Conservation (phyloP, 768 basidiomycete species). For the Fistulinella prunicolor region DNA sequence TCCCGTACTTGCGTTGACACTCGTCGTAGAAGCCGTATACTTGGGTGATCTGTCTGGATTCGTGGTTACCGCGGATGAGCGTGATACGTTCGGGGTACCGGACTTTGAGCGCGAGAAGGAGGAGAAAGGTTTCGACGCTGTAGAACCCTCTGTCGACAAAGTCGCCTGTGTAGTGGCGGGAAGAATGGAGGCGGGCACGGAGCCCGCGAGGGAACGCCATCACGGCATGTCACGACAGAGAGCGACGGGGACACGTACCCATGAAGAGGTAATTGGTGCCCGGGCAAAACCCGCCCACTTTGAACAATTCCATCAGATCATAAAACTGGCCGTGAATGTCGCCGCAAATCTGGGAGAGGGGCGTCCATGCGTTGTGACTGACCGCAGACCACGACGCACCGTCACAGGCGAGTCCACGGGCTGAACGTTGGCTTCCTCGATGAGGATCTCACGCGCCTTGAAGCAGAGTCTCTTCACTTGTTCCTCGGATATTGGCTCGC, state of each 20-base stretch:
- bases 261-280: constrained; percentile 96
- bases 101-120: constrained; percentile 92
- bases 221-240: not conserved
- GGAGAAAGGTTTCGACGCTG: constrained; percentile 92
- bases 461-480: constrained; percentile 94
- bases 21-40: constrained; percentile 96
- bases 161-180: constrained; percentile 75
- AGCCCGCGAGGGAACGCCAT: not conserved
- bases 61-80: constrained; percentile 96
- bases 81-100: constrained; percentile 97
- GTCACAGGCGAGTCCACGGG: constrained; percentile 95
- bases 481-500: constrained; percentile 93
- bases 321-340: constrained; percentile 98
- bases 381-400: no score
- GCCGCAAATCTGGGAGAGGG: constrained; percentile 69
- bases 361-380: no score
- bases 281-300: constrained; percentile 88
- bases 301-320: constrained; percentile 94
- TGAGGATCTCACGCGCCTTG: constrained; percentile 93
- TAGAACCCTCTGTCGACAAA: constrained; percentile 99
- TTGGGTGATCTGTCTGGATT: constrained; percentile 95
- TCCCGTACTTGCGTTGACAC: constrained; percentile 94
- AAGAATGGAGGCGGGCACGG: no score
- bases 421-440: constrained; percentile 98
- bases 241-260: constrained; percentile 51